Base-by-base conservation (phyloP, 306 rosid genomes). In the Ormosia semicastrata region DNA sequence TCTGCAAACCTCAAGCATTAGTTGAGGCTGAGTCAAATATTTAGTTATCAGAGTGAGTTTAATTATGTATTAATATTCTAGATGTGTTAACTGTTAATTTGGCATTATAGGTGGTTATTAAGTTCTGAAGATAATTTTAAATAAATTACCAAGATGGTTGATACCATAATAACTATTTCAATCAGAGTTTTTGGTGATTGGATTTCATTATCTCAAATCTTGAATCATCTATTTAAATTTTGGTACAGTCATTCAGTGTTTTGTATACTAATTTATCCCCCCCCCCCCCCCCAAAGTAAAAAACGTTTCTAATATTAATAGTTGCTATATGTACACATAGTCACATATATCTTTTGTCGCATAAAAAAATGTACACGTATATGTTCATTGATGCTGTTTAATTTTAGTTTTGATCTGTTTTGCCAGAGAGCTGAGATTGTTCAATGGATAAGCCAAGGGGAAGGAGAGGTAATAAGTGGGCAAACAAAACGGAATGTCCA, bases 391-490 rank as follows among this genome's bases (percentile, higher is more conserved):
- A 54, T 57, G 68, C 58, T 33, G 44, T 63, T 65, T 85, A 63
- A 80, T 79, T 80, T 36, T 79, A 53, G 36, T 70, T 66, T 62
- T 82, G 74, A 78, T 86, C 65, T 82, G 78, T 50, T 80, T 47
- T 81, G 57, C 70, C 83, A 93, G 99, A 93, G 91, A 88, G 92
- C 80, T 85, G 98, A 95, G 87, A 82, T 95, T 65, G 80, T 89
- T 80, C 88, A 95, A 77, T 95, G 99, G 98, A 86, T 95, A 86
- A 81, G 52, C 85, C 97, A 93, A 88, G 98, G 97, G 68, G 91
- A 90, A 83, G 98, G 99, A 71, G 82, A 85, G 82, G 78, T 92
- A 80, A 83, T 87, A 73, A 88, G 81, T 82, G 91, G 84, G 79
- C 74, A 76, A 69, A 47, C 73, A 75, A 86, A 79, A 46, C 88